phyloP scores from a whole-genome alignment of 2,329 filamentous ascomycete genomes.

The Catunica adiposa region DNA sequence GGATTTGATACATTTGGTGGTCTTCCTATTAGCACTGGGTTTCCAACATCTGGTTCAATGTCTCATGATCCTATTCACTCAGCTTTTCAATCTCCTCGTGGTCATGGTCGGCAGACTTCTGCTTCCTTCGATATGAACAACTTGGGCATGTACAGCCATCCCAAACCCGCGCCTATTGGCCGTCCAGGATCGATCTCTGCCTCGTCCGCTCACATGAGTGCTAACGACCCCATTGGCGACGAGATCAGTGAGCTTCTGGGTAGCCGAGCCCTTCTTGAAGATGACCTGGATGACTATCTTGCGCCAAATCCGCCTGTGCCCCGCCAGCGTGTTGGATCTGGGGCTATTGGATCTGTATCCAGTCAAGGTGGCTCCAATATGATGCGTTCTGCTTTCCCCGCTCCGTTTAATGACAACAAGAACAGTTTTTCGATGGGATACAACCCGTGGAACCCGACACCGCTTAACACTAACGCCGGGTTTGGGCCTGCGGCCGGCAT shows the following conservation, averaged over 20 bases:
- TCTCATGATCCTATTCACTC: constrained; percentile 14
- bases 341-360: constrained; percentile 3
- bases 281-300: constrained; percentile 29
- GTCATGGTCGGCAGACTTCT: constrained; percentile 64
- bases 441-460: constrained; percentile 25
- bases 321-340: constrained; percentile 10
- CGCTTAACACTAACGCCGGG: background rate
- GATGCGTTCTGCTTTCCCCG: constrained; percentile 8
- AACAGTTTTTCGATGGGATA: constrained; percentile 23
- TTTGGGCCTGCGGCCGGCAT: constrained; percentile 10
- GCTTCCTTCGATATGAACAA: constrained; percentile 43
- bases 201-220: constrained; percentile 18
- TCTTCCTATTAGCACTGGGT: constrained; percentile 5
- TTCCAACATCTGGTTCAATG: background rate
- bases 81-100: background rate
- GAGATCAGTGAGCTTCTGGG: constrained; percentile 71
- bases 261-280: constrained; percentile 73
- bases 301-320: background rate
- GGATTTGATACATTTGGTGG: constrained; percentile 8
- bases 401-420: constrained; percentile 25
- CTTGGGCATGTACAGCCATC: constrained; percentile 31
- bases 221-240: constrained; percentile 25
- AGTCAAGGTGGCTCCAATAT: constrained; percentile 16
- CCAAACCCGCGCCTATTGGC: constrained; percentile 76
- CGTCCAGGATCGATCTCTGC: constrained; percentile 53